Evolutionary conservation across 2,329 filamentous ascomycete species (phyloP).

Genomic region (Nemania sp.): DNA sequence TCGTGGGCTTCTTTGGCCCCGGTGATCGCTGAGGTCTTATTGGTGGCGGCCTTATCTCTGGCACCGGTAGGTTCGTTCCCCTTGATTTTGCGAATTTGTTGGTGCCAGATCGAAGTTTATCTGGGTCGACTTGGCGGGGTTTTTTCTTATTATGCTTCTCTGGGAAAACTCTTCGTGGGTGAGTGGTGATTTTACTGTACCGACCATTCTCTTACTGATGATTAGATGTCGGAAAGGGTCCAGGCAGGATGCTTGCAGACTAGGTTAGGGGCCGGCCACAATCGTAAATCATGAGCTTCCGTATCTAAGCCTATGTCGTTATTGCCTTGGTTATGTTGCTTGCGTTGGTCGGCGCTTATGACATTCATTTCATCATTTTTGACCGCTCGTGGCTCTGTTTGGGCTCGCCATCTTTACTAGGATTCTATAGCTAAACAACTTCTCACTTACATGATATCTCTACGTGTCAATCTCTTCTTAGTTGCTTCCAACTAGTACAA

Average conservation of each 20-base stretch:
- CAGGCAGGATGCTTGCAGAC: constrained; percentile 33
- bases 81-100: too few species aligned
- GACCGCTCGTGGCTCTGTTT: background rate
- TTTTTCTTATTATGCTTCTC: too few species aligned
- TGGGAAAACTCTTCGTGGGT: too few species aligned
- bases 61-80: too few species aligned
- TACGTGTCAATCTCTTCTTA: background rate
- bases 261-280: constrained; percentile 32
- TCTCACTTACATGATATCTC: background rate
- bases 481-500: background rate
- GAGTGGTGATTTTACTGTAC: too few species aligned
- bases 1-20: too few species aligned
- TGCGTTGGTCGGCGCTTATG: background rate
- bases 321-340: background rate
- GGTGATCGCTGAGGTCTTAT: too few species aligned
- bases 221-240: constrained; percentile 37
- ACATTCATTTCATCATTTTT: background rate
- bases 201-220: constrained; percentile 30
- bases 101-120: too few species aligned
- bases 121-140: too few species aligned
- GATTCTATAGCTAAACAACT: background rate
- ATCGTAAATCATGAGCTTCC: constrained; percentile 1
- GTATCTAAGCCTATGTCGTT: background rate
- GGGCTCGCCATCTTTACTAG: background rate
- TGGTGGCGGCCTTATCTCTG: too few species aligned